A percentile compares a stretch with the other conserved stretches of the same genome.
Conservation (phyloP, 164 flowering plant species). For the Cinnamomum chago region DNA sequence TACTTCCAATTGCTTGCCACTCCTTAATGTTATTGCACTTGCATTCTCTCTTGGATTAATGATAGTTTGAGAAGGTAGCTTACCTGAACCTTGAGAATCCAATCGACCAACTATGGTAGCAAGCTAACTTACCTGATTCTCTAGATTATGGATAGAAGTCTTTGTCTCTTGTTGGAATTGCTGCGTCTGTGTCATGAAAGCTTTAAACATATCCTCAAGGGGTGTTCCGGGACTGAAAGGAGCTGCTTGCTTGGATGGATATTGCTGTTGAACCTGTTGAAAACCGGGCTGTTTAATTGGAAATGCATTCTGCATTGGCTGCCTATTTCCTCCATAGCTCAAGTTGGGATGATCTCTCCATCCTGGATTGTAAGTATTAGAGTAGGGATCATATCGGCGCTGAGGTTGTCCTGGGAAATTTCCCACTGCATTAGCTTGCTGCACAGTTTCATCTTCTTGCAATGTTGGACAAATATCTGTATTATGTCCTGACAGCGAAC, state of each 20-base stretch:
- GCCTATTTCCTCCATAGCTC: no score
- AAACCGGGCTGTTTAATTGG: background rate
- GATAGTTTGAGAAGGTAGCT: no score
- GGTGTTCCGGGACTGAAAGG: background rate
- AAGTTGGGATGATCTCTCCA: no score
- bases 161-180: background rate
- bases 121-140: background rate
- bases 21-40: background rate
- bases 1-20: background rate
- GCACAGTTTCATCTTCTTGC: no score
- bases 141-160: background rate
- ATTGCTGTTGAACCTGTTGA: background rate
- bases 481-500: no score
- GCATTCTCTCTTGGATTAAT: background rate
- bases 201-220: background rate
- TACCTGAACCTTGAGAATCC: no score
- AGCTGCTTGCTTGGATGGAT: background rate
- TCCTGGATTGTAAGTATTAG: no score
- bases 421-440: no score
- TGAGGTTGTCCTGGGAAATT: no score
- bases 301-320: no score
- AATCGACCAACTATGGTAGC: background rate
- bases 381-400: no score
- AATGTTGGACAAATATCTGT: no score
- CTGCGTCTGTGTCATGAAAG: background rate